Conservation (phyloP, 78 protist genomes). For the Dictyostelium brefeldianum region DNA sequence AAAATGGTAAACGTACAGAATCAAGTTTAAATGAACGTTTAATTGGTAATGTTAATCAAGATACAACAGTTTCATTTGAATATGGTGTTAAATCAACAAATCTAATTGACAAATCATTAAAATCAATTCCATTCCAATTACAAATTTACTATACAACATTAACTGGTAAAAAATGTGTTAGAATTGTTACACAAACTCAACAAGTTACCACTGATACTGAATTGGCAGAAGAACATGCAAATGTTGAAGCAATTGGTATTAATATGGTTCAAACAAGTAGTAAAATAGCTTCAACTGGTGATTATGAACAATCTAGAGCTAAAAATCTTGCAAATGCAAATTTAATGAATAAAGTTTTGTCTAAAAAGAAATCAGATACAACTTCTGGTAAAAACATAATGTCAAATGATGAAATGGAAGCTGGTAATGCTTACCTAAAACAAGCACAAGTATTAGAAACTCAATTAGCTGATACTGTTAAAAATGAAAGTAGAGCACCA, state of each 20-base stretch:
- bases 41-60: constrained; percentile 59
- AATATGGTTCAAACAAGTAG: constrained; percentile 30
- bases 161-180: constrained; percentile 74
- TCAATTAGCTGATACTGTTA: background rate
- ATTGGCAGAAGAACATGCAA: constrained; percentile 50
- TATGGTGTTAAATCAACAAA: constrained; percentile 29
- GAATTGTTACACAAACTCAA: constrained; percentile 79
- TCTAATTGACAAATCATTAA: background rate
- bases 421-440: background rate
- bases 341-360: background rate
- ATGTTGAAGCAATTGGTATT: constrained; percentile 53
- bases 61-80: constrained; percentile 57
- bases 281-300: constrained; percentile 40
- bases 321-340: background rate
- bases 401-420: background rate
- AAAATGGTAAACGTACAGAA: background rate
- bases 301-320: constrained; percentile 45
- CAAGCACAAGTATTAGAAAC: constrained; percentile 72
- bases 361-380: background rate
- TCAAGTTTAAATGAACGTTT: constrained; percentile 6
- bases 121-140: constrained; percentile 79
- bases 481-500: constrained; percentile 10
- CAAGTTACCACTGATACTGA: constrained; percentile 29
- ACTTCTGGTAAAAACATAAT: no score
- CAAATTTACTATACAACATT: constrained; percentile 75